Base-by-base conservation (phyloP, 495 filamentous ascomycete genomes). In the Penicillium tannophilum region DNA sequence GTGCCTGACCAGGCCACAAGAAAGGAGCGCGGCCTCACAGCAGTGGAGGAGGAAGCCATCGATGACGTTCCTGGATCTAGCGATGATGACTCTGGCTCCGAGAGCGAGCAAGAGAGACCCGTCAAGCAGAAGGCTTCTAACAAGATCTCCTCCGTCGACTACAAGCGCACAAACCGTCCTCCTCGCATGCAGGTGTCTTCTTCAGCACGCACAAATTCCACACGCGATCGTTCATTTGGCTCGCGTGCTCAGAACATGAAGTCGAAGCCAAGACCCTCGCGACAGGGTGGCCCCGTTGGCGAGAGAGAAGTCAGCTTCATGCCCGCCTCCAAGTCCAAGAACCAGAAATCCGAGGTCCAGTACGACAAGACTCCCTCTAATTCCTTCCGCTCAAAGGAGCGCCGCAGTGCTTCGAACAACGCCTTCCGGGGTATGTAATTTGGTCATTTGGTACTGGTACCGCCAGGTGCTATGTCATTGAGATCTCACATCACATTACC, bases 221-320 rank as follows among this genome's bases (percentile, higher is more conserved):
- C 68, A 26, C 76, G 75, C 35, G 84, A 88, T 52, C 71, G 76
- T 14, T 88, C 90, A 6, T 88, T 98, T 54, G 92, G 88, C 7
- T 84, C 89, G 0, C 84, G 91, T 30, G 80, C 81, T 1, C 78
- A 83, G 42, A 76, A 77, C 33, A 76, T 82, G 65, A 79, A 76
- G 43, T 66, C 68, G 0, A 83, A 81, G 47, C 65, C 77, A 35
- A 73, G 68, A 30, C 83, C 81, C 54, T 46, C 60, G 2, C 77
- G 78, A 24, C 73, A 71, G 4, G 77, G 79, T 42, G 84, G 84
- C 19, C 83, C 89, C 2, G 85, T 90, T 24, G 94, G 95, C 10
- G 95, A 97, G 72, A 82, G 88, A 65, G 85, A 94, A 70, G 77
- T 98, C 50, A 91, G 91, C 19, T 98, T 97, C 77, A 85, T 86